Conservation (phyloP, 495 filamentous ascomycete genomes). For the Amphirosellinia nigrospora region DNA sequence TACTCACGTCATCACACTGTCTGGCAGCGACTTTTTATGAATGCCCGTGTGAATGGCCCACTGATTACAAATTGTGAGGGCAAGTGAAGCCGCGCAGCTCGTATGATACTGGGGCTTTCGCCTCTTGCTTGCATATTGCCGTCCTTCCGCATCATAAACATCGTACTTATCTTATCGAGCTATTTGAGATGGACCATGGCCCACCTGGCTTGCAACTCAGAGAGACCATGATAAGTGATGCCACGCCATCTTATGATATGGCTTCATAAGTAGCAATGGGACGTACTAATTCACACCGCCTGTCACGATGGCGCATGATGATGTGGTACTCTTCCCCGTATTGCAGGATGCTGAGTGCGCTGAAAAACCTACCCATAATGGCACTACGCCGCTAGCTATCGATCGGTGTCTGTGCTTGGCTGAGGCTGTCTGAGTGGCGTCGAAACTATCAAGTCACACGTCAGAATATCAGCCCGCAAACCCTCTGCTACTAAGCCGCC, state of each 20-base stretch:
- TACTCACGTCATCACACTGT: neutral
- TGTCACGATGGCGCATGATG: neutral
- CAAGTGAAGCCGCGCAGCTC: neutral
- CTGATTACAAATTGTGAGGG: conserved; percentile 5
- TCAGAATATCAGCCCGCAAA: neutral
- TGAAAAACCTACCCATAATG: neutral
- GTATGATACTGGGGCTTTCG: neutral
- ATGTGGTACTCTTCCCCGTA: neutral
- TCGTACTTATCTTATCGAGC: neutral
- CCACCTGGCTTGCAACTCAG: neutral
- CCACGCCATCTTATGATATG: conserved; percentile 7
- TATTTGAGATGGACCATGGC: neutral
- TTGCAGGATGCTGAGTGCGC: neutral
- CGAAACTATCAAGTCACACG: neutral
- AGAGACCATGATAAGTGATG: neutral
- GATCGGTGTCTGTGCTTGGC: neutral
- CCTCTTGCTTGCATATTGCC: neutral
- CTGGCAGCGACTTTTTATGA: neutral
- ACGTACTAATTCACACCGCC: conserved; percentile 9
- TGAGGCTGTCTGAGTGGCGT: conserved; percentile 11
- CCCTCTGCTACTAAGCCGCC: neutral
- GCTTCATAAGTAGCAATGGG: neutral
- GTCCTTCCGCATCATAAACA: neutral
- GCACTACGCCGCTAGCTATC: neutral
- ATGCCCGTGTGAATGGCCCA: neutral